Base-by-base conservation (phyloP, 2,329 filamentous ascomycete species). In the Tolypocladium paradoxum region DNA sequence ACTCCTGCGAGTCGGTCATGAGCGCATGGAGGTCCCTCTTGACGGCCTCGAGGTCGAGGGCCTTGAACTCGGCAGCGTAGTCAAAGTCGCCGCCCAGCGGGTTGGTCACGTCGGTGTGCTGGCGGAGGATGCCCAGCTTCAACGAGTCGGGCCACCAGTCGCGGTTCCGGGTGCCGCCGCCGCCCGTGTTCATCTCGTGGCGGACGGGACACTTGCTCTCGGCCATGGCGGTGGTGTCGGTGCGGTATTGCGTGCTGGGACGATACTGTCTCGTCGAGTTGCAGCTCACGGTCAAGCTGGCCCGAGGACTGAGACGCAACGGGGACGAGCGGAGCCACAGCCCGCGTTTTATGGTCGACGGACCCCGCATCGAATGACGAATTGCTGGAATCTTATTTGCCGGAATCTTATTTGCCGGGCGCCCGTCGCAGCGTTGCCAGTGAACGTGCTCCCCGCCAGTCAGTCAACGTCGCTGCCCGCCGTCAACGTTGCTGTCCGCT, bases 1-100 rank as follows among this genome's bases (percentile, higher is more conserved):
- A 90, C 40, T 87, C 83, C 71, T 90, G 83, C 2, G 85, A 90
- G 66, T 88, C 82, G 50, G 87, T 90, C 83, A 90, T 85, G 62
- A 90, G 65, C 20, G 72, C 75, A n/a, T 73, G 62, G 7, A 91
- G 70, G 65, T 91, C 87, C 70, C 87, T 84, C 81, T 90, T 90
- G 75, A 89, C 88, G 49, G 84, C 74, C 5, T 54, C 53, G 59
- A 63, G 65, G 49, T 68, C 66, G 54, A 90, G 74, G 62, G 71
- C 81, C 73, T 86, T 84, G 75, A 90, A 90, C 33, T 85, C 86
- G 31, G 77, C 73, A 20, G 77, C 76, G 69, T 91, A 91, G 73
- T 90, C 80, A 63, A 89, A 88, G 60, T 85, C 80, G 57, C 76
- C 72, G 62, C 71, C 76, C 58, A 83, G 66, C 0, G 87, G 87